phyloP scores from a whole-genome alignment of 495 filamentous ascomycete genomes.

The Penicillium daleae region DNA sequence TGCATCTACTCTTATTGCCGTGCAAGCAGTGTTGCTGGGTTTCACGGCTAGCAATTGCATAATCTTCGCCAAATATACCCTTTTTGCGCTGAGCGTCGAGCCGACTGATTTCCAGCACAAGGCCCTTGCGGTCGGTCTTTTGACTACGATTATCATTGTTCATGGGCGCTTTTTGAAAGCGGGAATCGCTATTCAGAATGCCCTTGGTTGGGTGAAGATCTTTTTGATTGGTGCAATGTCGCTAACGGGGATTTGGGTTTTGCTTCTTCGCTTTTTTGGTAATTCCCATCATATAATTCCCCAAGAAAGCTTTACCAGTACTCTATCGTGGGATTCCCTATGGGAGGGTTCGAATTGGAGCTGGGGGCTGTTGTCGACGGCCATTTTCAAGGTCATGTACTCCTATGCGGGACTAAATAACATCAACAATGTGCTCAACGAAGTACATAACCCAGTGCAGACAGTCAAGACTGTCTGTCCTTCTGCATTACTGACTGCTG shows the following conservation, averaged over 20 bases:
- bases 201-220: constrained; percentile 53
- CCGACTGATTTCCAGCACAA: constrained; percentile 44
- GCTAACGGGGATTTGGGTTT: constrained; percentile 47
- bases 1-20: constrained; percentile 67
- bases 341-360: constrained; percentile 53
- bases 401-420: constrained; percentile 71
- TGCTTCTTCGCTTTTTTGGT: constrained; percentile 35
- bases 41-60: constrained; percentile 61
- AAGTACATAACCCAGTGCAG: constrained; percentile 69
- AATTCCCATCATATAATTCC: constrained; percentile 22
- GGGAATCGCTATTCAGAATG: constrained; percentile 51
- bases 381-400: constrained; percentile 75
- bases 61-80: constrained; percentile 48
- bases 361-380: constrained; percentile 58
- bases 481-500: constrained; percentile 62
- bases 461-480: constrained; percentile 69
- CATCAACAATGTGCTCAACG: constrained; percentile 76
- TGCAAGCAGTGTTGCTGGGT: constrained; percentile 68
- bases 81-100: constrained; percentile 42
- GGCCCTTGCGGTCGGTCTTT: constrained; percentile 38
- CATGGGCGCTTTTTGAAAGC: constrained; percentile 44
- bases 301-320: not conserved
- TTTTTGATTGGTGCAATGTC: constrained; percentile 49
- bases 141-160: constrained; percentile 42
- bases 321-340: constrained; percentile 38